Conservation (phyloP, 78 protist species). For the Isochrysis galbana region DNA sequence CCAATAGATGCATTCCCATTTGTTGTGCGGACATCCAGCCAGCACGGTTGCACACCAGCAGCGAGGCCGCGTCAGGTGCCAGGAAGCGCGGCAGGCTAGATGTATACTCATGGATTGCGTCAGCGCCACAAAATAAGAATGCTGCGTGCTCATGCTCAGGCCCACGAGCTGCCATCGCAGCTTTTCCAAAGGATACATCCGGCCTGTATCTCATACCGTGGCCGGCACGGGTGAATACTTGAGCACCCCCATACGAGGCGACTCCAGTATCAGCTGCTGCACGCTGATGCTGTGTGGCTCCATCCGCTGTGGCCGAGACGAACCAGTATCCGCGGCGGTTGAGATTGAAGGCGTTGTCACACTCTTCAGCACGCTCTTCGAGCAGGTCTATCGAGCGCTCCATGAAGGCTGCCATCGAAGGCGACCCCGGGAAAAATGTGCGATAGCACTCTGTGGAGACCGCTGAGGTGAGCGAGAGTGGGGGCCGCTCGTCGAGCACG, state of each 20-base stretch:
- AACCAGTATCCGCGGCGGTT: slow-evolving; percentile 31
- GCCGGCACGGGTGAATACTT: background rate
- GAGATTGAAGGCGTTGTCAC: background rate
- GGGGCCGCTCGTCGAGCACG: slow-evolving; percentile 2
- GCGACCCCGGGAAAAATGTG: background rate
- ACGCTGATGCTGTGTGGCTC: background rate
- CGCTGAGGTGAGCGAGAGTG: background rate
- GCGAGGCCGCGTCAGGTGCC: background rate
- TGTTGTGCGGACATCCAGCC: slow-evolving; percentile 39
- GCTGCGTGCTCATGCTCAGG: background rate
- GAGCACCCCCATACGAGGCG: background rate
- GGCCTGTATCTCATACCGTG: background rate
- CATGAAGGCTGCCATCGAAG: slow-evolving; percentile 20
- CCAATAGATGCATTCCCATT: slow-evolving; percentile 17
- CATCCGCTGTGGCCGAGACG: slow-evolving; percentile 24
- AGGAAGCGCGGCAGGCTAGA: background rate
- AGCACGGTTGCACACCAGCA: background rate
- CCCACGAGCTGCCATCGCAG: background rate
- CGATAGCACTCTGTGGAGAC: slow-evolving; percentile 41
- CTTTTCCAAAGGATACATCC: background rate
- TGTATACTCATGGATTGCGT: background rate
- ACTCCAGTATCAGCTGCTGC: background rate
- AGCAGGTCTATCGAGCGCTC: slow-evolving; percentile 16
- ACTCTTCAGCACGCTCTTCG: background rate
- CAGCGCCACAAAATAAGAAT: background rate